A percentile compares a stretch with the other conserved stretches of the same genome.
These are phyloP conservation scores for Alisma plantagoaquatica DNA, from an alignment of 106 monocot species.

Conservation along the genomic window DNA sequence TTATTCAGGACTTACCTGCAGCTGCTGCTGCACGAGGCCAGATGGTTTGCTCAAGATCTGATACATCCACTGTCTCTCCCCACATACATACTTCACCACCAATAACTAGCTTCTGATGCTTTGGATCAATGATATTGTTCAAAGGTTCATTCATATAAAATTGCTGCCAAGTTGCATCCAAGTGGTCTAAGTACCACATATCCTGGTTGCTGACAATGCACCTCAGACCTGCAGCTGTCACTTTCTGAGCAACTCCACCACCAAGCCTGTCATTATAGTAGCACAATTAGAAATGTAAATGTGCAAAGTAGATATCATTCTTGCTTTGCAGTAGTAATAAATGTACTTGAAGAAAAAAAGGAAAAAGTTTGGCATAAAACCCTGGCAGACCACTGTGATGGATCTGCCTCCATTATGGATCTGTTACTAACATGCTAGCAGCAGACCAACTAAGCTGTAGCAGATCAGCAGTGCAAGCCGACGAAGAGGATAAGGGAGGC, in stretches of 20 bases:
- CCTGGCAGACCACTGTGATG: too few relatives aligned
- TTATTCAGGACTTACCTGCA: conserved; percentile 77
- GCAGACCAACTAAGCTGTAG: too few relatives aligned
- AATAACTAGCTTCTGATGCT: conserved; percentile 57
- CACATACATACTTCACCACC: conserved; percentile 98
- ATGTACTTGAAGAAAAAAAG: too few relatives aligned
- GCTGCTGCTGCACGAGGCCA: conserved; percentile 99
- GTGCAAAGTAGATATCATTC: too few relatives aligned
- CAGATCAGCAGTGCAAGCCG: too few relatives aligned
- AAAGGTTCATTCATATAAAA: conserved; percentile 89
- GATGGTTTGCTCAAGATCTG: conserved; percentile 87
- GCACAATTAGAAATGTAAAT: too few relatives aligned
- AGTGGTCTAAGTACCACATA: conserved; percentile 88
- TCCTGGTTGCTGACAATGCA: conserved; percentile 97
- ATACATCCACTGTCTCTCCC: conserved; percentile 74
- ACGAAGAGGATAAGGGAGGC: too few relatives aligned
- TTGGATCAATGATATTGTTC: conserved; percentile 38
- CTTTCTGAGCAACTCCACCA: conserved; percentile 57
- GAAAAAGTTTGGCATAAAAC: too few relatives aligned
- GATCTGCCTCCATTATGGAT: too few relatives aligned
- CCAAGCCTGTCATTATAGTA: too few relatives aligned
- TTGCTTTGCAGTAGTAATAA: too few relatives aligned
- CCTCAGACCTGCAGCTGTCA: conserved; percentile 61
- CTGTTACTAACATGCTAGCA: too few relatives aligned
- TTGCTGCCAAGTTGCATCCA: conserved; percentile 62